These are phyloP conservation scores for Eucalyptus marginata DNA, from an alignment of 345 rosid species.

Conservation along the genomic window DNA sequence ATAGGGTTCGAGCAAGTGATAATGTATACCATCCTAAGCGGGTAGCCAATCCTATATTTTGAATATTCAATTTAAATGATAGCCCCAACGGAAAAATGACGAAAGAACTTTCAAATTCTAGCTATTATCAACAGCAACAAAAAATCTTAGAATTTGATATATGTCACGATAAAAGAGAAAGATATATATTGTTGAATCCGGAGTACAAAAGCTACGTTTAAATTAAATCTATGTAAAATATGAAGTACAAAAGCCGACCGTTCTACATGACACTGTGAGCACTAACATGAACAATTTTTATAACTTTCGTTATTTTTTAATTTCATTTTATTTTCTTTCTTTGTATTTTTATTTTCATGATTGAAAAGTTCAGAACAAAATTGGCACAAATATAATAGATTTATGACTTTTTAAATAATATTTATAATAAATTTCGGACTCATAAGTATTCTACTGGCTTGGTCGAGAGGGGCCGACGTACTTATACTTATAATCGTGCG, in stretches of 20 bases:
- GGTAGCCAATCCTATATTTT: background rate
- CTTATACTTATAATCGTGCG: too few species aligned
- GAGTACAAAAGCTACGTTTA: background rate
- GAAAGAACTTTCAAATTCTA: background rate
- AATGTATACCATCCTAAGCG: background rate
- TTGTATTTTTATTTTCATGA: too few species aligned
- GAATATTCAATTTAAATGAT: background rate
- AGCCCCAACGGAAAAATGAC: background rate
- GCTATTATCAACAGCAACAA: background rate
- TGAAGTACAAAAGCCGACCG: background rate
- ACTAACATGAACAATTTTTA: too few species aligned
- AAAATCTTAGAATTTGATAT: background rate
- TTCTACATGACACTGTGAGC: accelerated
- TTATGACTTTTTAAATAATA: too few species aligned
- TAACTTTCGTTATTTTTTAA: too few species aligned
- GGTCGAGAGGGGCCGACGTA: too few species aligned
- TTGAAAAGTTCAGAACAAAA: background rate
- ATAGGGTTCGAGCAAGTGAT: background rate
- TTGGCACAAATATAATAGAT: too few species aligned
- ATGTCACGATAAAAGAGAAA: background rate
- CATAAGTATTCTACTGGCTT: background rate
- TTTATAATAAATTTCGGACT: too few species aligned
- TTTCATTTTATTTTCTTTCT: too few species aligned
- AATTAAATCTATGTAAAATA: background rate
- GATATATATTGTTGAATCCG: background rate